phyloP scores from a whole-genome alignment of 1,139 yeast species.

The Tardiomyces blankii region DNA sequence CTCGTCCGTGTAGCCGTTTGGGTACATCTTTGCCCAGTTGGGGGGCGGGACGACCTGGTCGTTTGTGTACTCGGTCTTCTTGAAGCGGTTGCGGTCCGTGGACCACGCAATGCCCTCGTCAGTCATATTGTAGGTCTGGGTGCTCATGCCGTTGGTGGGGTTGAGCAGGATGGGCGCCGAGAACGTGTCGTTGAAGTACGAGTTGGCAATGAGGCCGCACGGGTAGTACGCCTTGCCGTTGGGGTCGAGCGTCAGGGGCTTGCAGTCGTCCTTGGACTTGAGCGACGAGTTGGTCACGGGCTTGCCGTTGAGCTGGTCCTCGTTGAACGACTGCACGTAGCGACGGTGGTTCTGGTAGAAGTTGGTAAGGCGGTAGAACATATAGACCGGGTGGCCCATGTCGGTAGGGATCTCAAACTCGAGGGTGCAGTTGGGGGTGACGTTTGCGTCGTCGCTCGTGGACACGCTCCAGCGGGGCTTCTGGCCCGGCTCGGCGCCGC shows the following conservation, averaged over 20 bases:
- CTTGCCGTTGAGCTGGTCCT: constrained; percentile 77
- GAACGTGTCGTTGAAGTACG: constrained; percentile 81
- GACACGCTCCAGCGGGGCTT: constrained; percentile 61
- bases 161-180: constrained; percentile 41
- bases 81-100: constrained; percentile 65
- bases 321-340: constrained; percentile 81
- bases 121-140: constrained; percentile 48
- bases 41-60: constrained; percentile 89
- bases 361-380: constrained; percentile 71
- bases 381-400: constrained; percentile 63
- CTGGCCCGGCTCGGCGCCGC: constrained; percentile 18
- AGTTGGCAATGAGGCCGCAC: constrained; percentile 92
- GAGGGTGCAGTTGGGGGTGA: constrained; percentile 24
- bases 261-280: constrained; percentile 77
- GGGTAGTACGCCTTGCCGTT: constrained; percentile 65
- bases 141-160: constrained; percentile 23
- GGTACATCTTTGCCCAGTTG: constrained; percentile 75
- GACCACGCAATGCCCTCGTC: constrained; percentile 78
- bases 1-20: constrained; percentile 80
- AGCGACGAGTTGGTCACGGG: constrained; percentile 44
- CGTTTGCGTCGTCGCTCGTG: constrained; percentile 30
- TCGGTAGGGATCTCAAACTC: constrained; percentile 71
- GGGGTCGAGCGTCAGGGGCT: constrained; percentile 54
- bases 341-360: constrained; percentile 93
- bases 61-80: constrained; percentile 62